A percentile compares a stretch with the other conserved stretches of the same genome.
Evolutionary conservation across 805 yeast species (phyloP).

Genomic region (Candida verbasci): DNA sequence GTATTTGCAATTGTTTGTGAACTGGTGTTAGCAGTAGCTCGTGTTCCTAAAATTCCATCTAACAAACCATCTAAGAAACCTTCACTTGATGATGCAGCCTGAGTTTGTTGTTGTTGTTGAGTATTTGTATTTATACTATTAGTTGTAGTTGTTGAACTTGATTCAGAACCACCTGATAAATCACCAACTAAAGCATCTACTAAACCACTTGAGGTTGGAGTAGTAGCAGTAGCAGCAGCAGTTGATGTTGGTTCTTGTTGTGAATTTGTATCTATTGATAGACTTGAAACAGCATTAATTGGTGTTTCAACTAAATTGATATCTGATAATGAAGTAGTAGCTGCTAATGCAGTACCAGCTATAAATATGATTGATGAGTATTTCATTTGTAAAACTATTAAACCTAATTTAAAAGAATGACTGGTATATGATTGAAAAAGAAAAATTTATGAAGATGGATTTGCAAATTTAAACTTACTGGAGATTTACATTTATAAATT

Average conservation of each 20-base stretch:
- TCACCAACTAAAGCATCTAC: slow-evolving; percentile 7
- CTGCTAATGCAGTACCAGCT: slow-evolving; percentile 2
- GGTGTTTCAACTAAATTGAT: slow-evolving; percentile 1
- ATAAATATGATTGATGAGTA: not conserved
- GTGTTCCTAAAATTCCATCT: slow-evolving; percentile 1
- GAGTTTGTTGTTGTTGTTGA: slow-evolving; percentile 1
- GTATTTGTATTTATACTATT: too few relatives aligned
- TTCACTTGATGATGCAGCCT: not conserved
- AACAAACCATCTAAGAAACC: slow-evolving; percentile 1
- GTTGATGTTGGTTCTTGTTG: slow-evolving; percentile 1
- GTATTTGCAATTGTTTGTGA: not conserved
- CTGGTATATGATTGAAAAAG: too few relatives aligned
- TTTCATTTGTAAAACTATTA: too few relatives aligned
- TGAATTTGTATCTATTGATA: too few relatives aligned
- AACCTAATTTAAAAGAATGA: slow-evolving; percentile 4
- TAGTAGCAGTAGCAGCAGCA: slow-evolving; percentile 10
- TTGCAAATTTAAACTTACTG: not conserved
- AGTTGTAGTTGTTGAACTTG: not conserved
- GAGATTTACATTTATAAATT: not conserved
- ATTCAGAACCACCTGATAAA: not conserved
- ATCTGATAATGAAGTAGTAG: not conserved
- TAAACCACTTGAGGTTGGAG: too few relatives aligned
- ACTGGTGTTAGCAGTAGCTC: not conserved
- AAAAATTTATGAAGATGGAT: too few relatives aligned
- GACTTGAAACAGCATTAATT: not conserved